Conservation (phyloP, 306 rosid species). For the Albizia julibrissin region DNA sequence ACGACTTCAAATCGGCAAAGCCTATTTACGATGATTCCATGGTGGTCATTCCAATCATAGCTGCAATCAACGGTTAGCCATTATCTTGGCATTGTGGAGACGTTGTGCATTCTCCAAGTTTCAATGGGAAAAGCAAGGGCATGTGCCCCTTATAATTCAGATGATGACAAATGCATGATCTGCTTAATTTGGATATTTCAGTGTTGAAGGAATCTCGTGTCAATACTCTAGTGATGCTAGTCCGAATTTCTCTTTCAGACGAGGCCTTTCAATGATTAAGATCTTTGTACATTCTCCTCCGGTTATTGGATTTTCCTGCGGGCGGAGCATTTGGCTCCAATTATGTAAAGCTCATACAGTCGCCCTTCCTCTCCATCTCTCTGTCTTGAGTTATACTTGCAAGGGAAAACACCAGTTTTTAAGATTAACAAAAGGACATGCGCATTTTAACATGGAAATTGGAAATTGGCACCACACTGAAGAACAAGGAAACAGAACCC, state of each 20-base stretch:
- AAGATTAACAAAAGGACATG: too few relatives aligned
- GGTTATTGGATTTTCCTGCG: not conserved
- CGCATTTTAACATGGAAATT: too few relatives aligned
- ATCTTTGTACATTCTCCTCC: not conserved
- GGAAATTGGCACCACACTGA: too few relatives aligned
- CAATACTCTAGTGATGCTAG: not conserved
- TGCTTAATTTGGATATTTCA: not conserved
- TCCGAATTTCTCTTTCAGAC: not conserved
- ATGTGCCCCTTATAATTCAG: too few relatives aligned
- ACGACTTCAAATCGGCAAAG: not conserved
- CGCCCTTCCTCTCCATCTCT: too few relatives aligned
- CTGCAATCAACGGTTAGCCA: not conserved
- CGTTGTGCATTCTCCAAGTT: not conserved
- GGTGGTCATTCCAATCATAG: not conserved
- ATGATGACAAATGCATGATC: not conserved
- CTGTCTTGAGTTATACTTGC: too few relatives aligned
- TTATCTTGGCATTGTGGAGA: not conserved
- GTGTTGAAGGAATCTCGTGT: not conserved
- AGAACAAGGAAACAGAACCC: too few relatives aligned
- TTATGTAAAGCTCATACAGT: too few relatives aligned
- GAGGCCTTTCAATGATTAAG: not conserved
- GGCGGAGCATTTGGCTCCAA: not conserved
- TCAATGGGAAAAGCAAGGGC: not conserved
- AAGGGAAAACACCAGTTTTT: too few relatives aligned
- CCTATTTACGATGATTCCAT: not conserved